phyloP scores from a whole-genome alignment of 305 asterid species.

The Solanum aculeatissimum region DNA sequence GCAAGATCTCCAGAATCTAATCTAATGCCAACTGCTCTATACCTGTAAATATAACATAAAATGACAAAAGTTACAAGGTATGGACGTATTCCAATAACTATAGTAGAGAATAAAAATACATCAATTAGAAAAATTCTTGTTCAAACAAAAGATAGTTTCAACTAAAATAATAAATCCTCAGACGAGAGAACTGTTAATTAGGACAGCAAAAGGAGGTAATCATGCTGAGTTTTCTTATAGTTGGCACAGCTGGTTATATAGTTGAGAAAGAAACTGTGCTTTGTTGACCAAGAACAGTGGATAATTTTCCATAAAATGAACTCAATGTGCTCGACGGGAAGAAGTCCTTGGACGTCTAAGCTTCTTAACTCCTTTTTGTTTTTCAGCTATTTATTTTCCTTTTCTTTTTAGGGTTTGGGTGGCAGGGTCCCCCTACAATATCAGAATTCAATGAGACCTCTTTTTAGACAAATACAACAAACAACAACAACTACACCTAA shows the following conservation, averaged over 20 bases:
- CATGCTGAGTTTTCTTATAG: background rate
- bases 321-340: background rate
- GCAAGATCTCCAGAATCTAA: slow-evolving; percentile 99
- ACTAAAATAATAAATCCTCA: background rate
- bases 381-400: background rate
- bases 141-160: background rate
- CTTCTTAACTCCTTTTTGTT: background rate
- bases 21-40: slow-evolving; percentile 78
- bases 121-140: background rate
- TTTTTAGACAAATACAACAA: background rate
- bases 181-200: background rate
- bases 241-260: background rate
- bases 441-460: background rate
- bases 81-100: background rate
- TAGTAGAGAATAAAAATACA: background rate
- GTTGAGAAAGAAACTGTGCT: background rate
- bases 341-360: background rate
- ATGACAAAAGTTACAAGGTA: background rate
- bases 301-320: background rate
- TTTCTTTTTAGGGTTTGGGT: background rate
- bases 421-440: background rate
- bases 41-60: slow-evolving; percentile 36
- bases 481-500: background rate
- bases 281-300: background rate
- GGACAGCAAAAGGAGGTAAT: background rate